Evolutionary conservation across 768 basidiomycete species (phyloP).

Genomic region (Lactifluus subvellereus): DNA sequence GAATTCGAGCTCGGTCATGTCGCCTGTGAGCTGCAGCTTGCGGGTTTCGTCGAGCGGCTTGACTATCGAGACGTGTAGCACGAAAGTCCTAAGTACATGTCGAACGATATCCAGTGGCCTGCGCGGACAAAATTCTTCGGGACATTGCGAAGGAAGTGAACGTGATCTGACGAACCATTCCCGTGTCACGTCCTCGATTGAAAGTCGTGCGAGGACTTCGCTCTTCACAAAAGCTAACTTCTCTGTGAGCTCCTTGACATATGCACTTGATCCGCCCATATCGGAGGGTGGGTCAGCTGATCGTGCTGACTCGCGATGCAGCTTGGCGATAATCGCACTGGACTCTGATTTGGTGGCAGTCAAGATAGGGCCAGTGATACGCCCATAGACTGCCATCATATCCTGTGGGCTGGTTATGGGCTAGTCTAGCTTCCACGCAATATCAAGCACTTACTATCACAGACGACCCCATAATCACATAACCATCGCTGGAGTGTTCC

Average conservation of each 20-base stretch:
- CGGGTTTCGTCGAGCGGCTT: conserved; percentile 88
- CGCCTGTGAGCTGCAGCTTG: conserved; percentile 89
- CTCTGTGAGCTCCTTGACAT: conserved; percentile 89
- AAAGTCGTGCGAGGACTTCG: conserved; percentile 68
- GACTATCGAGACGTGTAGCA: conserved; percentile 88
- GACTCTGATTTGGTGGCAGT: conserved; percentile 78
- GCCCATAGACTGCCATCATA: conserved; percentile 47
- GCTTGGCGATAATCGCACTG: conserved; percentile 65
- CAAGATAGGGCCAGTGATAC: conserved; percentile 56
- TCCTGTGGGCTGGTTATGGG: conserved; percentile 35
- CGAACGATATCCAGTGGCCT: conserved; percentile 51
- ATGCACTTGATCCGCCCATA: conserved; percentile 64
- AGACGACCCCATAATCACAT: conserved; percentile 46
- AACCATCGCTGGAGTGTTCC: conserved; percentile 61
- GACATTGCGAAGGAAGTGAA: neutral
- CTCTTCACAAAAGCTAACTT: conserved; percentile 77
- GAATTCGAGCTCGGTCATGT: conserved; percentile 97
- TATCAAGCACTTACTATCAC: conserved; percentile 46
- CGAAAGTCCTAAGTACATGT: conserved; percentile 78
- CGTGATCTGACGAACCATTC: conserved; percentile 53
- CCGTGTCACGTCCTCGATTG: conserved; percentile 61
- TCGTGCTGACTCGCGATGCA: conserved; percentile 81
- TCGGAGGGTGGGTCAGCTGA: conserved; percentile 52
- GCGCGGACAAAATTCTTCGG: neutral
- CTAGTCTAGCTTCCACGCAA: neutral